Evolutionary conservation across 331 rosid genomes (phyloP).

Genomic region (Erythrophleum ivorense): DNA sequence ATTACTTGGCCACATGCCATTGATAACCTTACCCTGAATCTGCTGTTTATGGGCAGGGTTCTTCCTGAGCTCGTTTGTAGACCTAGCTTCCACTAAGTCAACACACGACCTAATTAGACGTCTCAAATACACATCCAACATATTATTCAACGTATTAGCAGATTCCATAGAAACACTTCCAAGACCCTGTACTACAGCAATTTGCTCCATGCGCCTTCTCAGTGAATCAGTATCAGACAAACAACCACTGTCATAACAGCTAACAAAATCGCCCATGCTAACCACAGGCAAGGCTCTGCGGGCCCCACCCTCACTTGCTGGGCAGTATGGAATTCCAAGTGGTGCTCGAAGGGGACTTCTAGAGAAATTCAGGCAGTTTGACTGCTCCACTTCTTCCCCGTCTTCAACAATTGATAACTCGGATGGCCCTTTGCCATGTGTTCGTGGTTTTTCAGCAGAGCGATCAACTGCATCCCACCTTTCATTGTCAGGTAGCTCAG

Average conservation of each 20-base stretch:
- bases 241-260: slow-evolving; percentile 67
- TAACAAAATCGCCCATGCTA: slow-evolving; percentile 54
- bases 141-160: slow-evolving; percentile 68
- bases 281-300: slow-evolving; percentile 65
- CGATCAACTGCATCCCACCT: slow-evolving; percentile 49
- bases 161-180: slow-evolving; percentile 83
- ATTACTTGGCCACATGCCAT: slow-evolving; percentile 82
- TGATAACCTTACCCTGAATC: slow-evolving; percentile 72
- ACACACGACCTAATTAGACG: slow-evolving; percentile 77
- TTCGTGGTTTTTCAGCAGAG: slow-evolving; percentile 54
- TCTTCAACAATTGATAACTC: slow-evolving; percentile 57
- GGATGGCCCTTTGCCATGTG: slow-evolving; percentile 51
- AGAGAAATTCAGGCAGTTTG: slow-evolving; percentile 46
- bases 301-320: slow-evolving; percentile 89
- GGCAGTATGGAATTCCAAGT: slow-evolving; percentile 84
- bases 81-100: slow-evolving; percentile 73
- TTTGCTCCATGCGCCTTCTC: slow-evolving; percentile 94
- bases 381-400: slow-evolving; percentile 69
- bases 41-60: slow-evolving; percentile 62
- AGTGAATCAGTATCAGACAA: slow-evolving; percentile 68
- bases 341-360: slow-evolving; percentile 83
- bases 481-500: slow-evolving; percentile 71
- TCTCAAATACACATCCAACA: slow-evolving; percentile 86
- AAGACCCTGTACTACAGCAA: slow-evolving; percentile 78
- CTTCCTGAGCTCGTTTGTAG: slow-evolving; percentile 54